Conservation (phyloP, 495 filamentous ascomycete species). For the Apiosordaria backusii region DNA sequence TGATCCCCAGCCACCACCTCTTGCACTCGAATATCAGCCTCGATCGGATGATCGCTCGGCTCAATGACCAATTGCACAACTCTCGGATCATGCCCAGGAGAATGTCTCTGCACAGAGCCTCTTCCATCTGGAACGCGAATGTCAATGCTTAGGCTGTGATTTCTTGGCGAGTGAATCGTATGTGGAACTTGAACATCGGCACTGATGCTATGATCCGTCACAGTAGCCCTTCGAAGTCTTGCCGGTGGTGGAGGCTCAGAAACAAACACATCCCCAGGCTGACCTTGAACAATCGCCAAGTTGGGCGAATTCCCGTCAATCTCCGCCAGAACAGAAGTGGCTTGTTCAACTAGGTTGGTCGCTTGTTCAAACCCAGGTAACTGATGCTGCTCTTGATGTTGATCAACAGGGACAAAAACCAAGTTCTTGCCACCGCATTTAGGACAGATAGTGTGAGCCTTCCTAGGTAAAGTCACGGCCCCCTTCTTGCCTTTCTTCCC, state of each 20-base stretch:
- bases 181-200: slow-evolving; percentile 10
- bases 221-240: neutral
- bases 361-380: neutral
- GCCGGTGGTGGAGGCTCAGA: neutral
- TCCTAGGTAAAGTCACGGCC: too few relatives aligned
- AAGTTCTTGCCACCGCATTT: slow-evolving; percentile 5
- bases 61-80: slow-evolving; percentile 1
- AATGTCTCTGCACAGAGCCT: neutral
- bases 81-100: neutral
- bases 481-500: slow-evolving; percentile 5
- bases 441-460: neutral
- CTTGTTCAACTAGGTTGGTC: neutral
- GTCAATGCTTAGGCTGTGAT: slow-evolving; percentile 7
- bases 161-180: neutral
- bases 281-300: neutral
- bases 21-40: slow-evolving; percentile 9
- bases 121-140: neutral
- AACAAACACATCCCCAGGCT: neutral
- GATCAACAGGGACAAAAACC: neutral
- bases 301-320: neutral
- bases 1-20: neutral
- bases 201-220: slow-evolving; percentile 8
- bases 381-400: too few relatives aligned
- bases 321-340: neutral
- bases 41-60: slow-evolving; percentile 5